Evolutionary conservation across 176 grass and related monocot genomes (phyloP).

Genomic region (Eremochloa ophiuroides): DNA sequence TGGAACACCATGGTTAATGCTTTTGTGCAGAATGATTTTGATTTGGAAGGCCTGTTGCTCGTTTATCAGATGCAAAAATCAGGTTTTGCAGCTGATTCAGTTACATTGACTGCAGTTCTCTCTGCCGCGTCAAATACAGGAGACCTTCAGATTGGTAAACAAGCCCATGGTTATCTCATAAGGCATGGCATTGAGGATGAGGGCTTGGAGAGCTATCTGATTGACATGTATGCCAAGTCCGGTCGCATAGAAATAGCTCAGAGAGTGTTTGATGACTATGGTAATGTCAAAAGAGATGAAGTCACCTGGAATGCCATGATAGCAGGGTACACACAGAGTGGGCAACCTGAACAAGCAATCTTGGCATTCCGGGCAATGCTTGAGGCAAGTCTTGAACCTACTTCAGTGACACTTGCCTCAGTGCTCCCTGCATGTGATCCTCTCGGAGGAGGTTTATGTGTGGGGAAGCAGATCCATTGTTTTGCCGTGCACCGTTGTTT

Average conservation of each 20-base stretch:
- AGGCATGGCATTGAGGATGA: conserved; percentile 60
- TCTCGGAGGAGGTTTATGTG: conserved; percentile 43
- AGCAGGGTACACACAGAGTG: conserved; percentile 64
- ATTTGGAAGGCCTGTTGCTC: conserved; percentile 70
- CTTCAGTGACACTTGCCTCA: conserved; percentile 71
- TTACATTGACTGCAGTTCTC: conserved; percentile 66
- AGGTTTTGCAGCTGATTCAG: conserved; percentile 58
- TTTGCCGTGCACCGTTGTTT: conserved; percentile 56
- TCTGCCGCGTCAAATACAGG: conserved; percentile 83
- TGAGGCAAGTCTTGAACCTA: conserved; percentile 55
- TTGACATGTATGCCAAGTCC: conserved; percentile 96
- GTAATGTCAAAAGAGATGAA: conserved; percentile 41
- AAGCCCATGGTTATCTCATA: conserved; percentile 78
- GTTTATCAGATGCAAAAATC: conserved; percentile 80
- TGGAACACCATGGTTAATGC: conserved; percentile 95
- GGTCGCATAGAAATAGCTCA: conserved; percentile 58
- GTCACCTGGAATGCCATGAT: conserved; percentile 99
- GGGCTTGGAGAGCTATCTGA: conserved; percentile 89
- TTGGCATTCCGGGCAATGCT: conserved; percentile 62
- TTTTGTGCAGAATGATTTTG: conserved; percentile 88
- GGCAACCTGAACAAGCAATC: conserved; percentile 52
- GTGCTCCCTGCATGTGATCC: conserved; percentile 69
- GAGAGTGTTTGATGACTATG: conserved; percentile 56
- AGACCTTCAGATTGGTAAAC: conserved; percentile 63
- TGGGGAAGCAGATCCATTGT: conserved; percentile 75